These are phyloP conservation scores for Podaxis sp. DNA, from an alignment of 768 basidiomycete genomes.

Conservation along the genomic window DNA sequence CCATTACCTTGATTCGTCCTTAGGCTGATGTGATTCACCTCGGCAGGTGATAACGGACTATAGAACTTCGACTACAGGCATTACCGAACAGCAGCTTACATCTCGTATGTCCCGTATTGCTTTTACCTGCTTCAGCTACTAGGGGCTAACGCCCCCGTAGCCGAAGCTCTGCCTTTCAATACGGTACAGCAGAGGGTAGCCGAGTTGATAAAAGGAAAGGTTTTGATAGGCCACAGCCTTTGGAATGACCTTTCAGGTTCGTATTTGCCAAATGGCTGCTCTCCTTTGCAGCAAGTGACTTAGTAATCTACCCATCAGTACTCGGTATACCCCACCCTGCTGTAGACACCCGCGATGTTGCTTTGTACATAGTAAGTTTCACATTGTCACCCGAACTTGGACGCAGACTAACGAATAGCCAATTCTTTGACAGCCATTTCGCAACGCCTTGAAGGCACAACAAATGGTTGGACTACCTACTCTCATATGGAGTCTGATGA, in stretches of 20 bases:
- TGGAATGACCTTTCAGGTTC: slow-evolving; percentile 83
- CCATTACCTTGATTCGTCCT: neutral
- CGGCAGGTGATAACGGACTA: slow-evolving; percentile 63
- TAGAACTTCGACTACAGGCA: slow-evolving; percentile 63
- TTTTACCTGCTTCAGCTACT: neutral
- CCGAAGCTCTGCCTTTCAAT: slow-evolving; percentile 53
- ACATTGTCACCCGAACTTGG: slow-evolving; percentile 13
- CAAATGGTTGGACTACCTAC: slow-evolving; percentile 76
- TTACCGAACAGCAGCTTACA: slow-evolving; percentile 39
- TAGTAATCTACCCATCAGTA: slow-evolving; percentile 39
- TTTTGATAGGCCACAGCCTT: slow-evolving; percentile 73
- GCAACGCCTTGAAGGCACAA: slow-evolving; percentile 67
- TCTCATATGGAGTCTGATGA: slow-evolving; percentile 81
- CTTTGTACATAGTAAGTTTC: slow-evolving; percentile 56
- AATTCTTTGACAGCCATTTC: slow-evolving; percentile 53
- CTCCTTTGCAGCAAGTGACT: slow-evolving; percentile 3
- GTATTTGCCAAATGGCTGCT: slow-evolving; percentile 21
- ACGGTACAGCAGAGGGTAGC: slow-evolving; percentile 69
- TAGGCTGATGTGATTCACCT: neutral
- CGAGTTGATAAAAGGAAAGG: slow-evolving; percentile 64
- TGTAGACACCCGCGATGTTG: slow-evolving; percentile 77
- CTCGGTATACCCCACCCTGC: slow-evolving; percentile 81
- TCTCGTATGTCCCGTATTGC: slow-evolving; percentile 32
- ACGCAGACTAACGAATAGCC: slow-evolving; percentile 1
- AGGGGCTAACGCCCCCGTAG: slow-evolving; percentile 27